Evolutionary conservation across 768 basidiomycete genomes (phyloP), one percentile per base, ranked within the genome.

Genomic region (Mrakia frigida): DNA sequence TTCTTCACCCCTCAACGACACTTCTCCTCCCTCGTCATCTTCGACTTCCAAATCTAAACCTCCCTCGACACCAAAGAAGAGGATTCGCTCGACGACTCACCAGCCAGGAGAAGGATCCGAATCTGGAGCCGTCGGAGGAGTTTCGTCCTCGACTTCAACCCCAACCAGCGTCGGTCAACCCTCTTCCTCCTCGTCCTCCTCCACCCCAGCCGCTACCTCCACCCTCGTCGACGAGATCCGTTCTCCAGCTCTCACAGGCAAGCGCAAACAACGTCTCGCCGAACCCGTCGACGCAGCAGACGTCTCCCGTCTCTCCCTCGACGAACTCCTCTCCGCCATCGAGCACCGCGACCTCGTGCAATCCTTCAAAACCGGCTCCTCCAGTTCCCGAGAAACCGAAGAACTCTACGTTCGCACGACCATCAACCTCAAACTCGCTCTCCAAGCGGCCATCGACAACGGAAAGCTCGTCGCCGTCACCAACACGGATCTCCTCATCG

Each of bases 211-310:
- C n/a, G 33, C 21, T 37, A 7, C 60, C 2, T 1, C 21, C 11
- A 23, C 18, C 23, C 25, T 39, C 18, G 10, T 11, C 35, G 53
- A 74, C 21, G 77, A 63, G 35, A 59, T 65, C 14, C 82, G 82
- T 70, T 81, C 82, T 16, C 82, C 82, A 10, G 82, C 82, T 3
- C 75, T 83, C 37, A 83, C 82, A 18, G 82, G 79, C 2, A 80
- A 81, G 56, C 79, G 81, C 18, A 79, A 80, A 35, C 78, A 78
- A 23, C 78, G 80, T 60, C 46, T 50, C 13, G 73, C 78, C 25
- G 79, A 80, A 56, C 53, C 79, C 46, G 56, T 79, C 28, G 53
- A 80, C n/a, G 65, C 78, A 6, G 65, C 73, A 0, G 82, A 83
- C 73, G 74, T 80, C 16, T 74, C 77, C n/a, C 80, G 81, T 63